A percentile compares a stretch with the other conserved stretches of the same genome.
phyloP scores from a whole-genome alignment of 805 yeast species.

The Candida xyloterini region DNA sequence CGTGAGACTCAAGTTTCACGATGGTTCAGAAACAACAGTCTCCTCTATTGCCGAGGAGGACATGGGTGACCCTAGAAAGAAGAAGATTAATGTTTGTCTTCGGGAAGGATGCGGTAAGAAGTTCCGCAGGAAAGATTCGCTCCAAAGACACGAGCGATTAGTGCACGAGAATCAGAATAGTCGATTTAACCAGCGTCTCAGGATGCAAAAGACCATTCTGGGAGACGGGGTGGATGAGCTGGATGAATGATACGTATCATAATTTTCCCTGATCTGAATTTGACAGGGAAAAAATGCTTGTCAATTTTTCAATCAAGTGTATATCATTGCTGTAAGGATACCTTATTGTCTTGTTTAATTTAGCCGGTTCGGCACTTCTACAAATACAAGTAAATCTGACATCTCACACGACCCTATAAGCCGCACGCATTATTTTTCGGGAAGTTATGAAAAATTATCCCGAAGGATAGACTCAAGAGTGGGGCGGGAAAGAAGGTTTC shows the following conservation, averaged over 20 bases:
- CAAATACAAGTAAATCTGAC: neutral
- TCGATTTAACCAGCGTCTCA: constrained; percentile 36
- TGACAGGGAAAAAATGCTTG: constrained; percentile 1
- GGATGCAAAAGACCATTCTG: constrained; percentile 22
- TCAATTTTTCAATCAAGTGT: constrained; percentile 8
- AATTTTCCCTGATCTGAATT: neutral
- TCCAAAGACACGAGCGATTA: constrained; percentile 48
- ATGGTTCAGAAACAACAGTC: constrained; percentile 4
- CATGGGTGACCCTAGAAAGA: constrained; percentile 6
- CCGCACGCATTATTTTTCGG: too few relatives aligned
- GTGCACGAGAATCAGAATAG: constrained; percentile 46
- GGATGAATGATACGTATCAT: neutral
- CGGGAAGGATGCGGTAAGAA: constrained; percentile 40
- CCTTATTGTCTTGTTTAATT: neutral
- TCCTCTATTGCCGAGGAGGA: neutral
- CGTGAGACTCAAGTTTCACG: constrained; percentile 6
- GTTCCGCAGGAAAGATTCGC: constrained; percentile 53
- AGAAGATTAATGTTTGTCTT: constrained; percentile 18
- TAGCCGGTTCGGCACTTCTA: neutral
- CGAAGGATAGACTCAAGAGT: too few relatives aligned
- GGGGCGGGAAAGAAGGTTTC: too few relatives aligned
- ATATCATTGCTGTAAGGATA: constrained; percentile 1
- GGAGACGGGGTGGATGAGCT: constrained; percentile 13
- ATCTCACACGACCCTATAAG: too few relatives aligned
- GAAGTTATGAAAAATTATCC: too few relatives aligned